These are phyloP conservation scores for Zygotorulaspora mrakii DNA, from an alignment of 1,139 yeast genomes.

Conservation along the genomic window DNA sequence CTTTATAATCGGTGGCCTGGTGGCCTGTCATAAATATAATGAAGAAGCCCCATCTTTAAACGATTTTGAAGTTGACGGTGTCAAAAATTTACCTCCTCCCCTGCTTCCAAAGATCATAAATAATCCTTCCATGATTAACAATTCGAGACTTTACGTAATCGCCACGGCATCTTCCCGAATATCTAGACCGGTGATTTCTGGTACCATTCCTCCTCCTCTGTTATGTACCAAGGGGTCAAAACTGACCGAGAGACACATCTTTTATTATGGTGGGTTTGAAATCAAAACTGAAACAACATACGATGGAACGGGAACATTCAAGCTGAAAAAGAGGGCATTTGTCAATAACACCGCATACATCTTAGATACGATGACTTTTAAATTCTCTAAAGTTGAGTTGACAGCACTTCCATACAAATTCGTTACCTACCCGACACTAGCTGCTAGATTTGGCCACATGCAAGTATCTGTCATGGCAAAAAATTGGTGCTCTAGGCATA, in stretches of 20 bases:
- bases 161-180: constrained; percentile 40
- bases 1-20: constrained; percentile 43
- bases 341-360: constrained; percentile 43
- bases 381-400: constrained; percentile 40
- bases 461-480: constrained; percentile 35
- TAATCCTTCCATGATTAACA: constrained; percentile 41
- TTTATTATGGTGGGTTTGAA: constrained; percentile 48
- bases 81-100: constrained; percentile 45
- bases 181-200: constrained; percentile 30
- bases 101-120: constrained; percentile 39
- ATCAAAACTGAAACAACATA: constrained; percentile 35
- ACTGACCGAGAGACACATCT: constrained; percentile 41
- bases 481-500: constrained; percentile 2
- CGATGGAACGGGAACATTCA: constrained; percentile 32
- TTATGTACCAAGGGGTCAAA: constrained; percentile 40
- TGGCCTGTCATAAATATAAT: constrained; percentile 36
- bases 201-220: constrained; percentile 43
- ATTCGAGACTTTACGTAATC: constrained; percentile 36
- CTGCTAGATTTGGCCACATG: constrained; percentile 48
- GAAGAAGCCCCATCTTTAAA: constrained; percentile 37
- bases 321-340: constrained; percentile 36
- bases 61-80: constrained; percentile 38
- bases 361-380: constrained; percentile 40
- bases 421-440: constrained; percentile 39
- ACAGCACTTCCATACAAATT: constrained; percentile 42